Base-by-base conservation (phyloP, 2,329 filamentous ascomycete species). In the Venturia nashicola region DNA sequence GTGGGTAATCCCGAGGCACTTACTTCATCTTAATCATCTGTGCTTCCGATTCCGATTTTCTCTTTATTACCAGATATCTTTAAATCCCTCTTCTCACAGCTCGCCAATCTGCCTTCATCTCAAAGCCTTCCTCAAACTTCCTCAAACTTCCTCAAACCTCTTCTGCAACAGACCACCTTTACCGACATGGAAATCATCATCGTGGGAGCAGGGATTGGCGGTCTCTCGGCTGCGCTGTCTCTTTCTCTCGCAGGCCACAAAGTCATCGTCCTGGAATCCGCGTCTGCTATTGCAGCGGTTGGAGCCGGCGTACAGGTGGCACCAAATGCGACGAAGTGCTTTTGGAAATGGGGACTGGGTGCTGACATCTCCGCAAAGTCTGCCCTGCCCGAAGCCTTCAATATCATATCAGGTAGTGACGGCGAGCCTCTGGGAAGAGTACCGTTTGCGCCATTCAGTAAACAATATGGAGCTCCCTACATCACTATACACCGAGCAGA, bases 401-500 rank as follows among this genome's bases (percentile, higher is more conserved):
- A 62, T 6, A 40, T 62, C 20, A 9, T 42, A 5, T 20, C 39
- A 36, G 61, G 39, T 43, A 51, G 36, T n/a, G 51, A 55, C 16
- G 62, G 65, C 46, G 18, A 59, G 18, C 5, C 62, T 3, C 20
- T 66, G 12, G 65, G 67, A 61, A 60, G 39, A 18, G 61, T 63
- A 12, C 34, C 34, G 2, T 63, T 63, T 27, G 61, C n/a, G 12
- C 46, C 60, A n/a, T 67, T 68, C 23, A 65, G 65, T 6, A 70
- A 71, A 2, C 81, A 80, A 27, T 71, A 70, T 3, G 75, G 75
- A 2, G 75, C 72, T 40, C 79, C 75, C 32, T 83, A 82, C 67
- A 80, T 78, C 71, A 80, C 83, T 66, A 83, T 84, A 46, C 81
- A 84, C 67, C 76, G 81, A 11, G 79, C 80, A 2, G 78, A 82